phyloP scores from a whole-genome alignment of 768 basidiomycete genomes.

The Hortiboletus campestris region DNA sequence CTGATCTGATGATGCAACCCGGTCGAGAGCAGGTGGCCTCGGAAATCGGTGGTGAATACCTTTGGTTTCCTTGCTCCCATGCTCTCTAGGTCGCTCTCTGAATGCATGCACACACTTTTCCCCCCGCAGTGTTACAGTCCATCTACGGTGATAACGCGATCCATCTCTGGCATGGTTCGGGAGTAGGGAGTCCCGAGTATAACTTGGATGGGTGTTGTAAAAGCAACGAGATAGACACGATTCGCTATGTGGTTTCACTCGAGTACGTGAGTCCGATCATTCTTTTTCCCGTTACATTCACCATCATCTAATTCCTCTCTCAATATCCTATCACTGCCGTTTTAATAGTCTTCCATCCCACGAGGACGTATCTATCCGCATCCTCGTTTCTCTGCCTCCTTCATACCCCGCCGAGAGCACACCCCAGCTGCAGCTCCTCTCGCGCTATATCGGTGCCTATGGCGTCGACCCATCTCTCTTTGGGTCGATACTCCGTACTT shows the following conservation, averaged over 20 bases:
- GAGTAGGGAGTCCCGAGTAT: conserved; percentile 12
- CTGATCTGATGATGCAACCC: conserved; percentile 31
- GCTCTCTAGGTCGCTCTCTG: not conserved
- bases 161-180: conserved; percentile 51
- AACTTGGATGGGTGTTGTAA: conserved; percentile 3
- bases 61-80: not conserved
- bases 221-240: conserved; percentile 32
- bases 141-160: conserved; percentile 76
- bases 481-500: conserved; percentile 75
- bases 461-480: conserved; percentile 73
- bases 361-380: conserved; percentile 48
- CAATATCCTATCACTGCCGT: not conserved
- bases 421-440: conserved; percentile 83
- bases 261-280: conserved; percentile 45
- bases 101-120: conserved; percentile 2
- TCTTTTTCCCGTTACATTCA: not conserved
- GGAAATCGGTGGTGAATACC: conserved; percentile 44
- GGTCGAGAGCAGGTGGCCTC: conserved; percentile 44
- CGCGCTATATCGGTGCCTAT: conserved; percentile 78
- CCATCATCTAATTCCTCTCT: not conserved
- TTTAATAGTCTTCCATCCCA: conserved; percentile 50
- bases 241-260: conserved; percentile 65
- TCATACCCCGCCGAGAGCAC: conserved; percentile 66
- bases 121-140: conserved; percentile 59
- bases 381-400: conserved; percentile 57